A percentile compares a stretch with the other conserved stretches of the same genome.
phyloP scores from a whole-genome alignment of 768 basidiomycete species.

The Trametes maxima region DNA sequence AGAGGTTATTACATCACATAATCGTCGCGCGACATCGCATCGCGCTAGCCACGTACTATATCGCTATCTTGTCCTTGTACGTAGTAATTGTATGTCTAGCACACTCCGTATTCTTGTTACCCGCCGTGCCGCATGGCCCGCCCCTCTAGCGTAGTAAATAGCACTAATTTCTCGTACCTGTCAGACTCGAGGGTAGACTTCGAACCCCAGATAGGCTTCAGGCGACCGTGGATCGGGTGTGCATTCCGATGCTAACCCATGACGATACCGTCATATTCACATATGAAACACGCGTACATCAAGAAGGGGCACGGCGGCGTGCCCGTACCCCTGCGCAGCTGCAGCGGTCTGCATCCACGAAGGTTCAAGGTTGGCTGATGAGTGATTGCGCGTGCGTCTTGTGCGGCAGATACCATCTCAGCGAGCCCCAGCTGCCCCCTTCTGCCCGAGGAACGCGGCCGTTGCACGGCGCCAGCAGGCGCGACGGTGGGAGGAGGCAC shows the following conservation, averaged over 20 bases:
- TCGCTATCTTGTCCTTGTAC: conserved; percentile 15
- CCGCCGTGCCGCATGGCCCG: conserved; percentile 10
- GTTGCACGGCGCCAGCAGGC: conserved; percentile 3
- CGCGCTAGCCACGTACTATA: conserved; percentile 22
- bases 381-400: background rate
- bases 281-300: conserved; percentile 14
- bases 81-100: conserved; percentile 22
- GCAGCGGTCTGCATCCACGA: conserved; percentile 8
- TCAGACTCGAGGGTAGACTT: conserved; percentile 7
- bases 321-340: background rate
- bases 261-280: background rate
- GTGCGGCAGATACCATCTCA: conserved; percentile 8
- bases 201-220: background rate
- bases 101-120: conserved; percentile 11
- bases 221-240: conserved; percentile 8
- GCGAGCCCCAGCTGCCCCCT: conserved; percentile 1
- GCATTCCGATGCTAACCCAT: conserved; percentile 3
- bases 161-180: conserved; percentile 17
- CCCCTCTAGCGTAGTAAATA: conserved; percentile 13
- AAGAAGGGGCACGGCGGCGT: conserved; percentile 7
- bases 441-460: conserved; percentile 6
- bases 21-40: conserved; percentile 12
- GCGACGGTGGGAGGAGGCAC: background rate
- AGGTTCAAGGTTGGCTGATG: conserved; percentile 12
- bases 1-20: conserved; percentile 23